phyloP scores from a whole-genome alignment of 2,329 filamentous ascomycete species.

The Colletotrichum lupini region DNA sequence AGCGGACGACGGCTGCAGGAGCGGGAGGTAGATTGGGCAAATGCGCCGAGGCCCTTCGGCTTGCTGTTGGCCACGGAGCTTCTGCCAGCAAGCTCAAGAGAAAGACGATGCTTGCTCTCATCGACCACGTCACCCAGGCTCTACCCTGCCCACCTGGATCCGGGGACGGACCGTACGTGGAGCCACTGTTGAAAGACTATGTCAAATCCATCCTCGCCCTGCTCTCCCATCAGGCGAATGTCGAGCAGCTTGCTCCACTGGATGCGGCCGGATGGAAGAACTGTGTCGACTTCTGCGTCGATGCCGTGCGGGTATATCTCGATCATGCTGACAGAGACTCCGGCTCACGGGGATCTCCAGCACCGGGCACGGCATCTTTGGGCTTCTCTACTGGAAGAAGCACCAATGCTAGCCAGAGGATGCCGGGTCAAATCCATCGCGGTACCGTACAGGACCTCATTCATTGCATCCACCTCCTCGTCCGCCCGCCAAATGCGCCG shows the following conservation, averaged over 20 bases:
- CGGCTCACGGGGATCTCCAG: constrained; percentile 58
- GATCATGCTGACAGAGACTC: constrained; percentile 52
- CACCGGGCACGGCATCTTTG: constrained; percentile 48
- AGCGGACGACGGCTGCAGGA: constrained; percentile 60
- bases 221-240: constrained; percentile 78
- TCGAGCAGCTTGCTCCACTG: constrained; percentile 77
- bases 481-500: constrained; percentile 75
- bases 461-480: constrained; percentile 72
- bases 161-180: constrained; percentile 71
- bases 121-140: constrained; percentile 84
- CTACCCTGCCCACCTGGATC: constrained; percentile 60
- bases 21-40: constrained; percentile 70
- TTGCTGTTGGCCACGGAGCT: constrained; percentile 76
- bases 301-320: constrained; percentile 66
- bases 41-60: constrained; percentile 77
- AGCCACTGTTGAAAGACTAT: constrained; percentile 80
- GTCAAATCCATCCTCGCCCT: constrained; percentile 78
- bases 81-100: constrained; percentile 67
- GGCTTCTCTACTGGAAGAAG: constrained; percentile 44
- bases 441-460: constrained; percentile 62
- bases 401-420: constrained; percentile 27
- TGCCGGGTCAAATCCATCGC: constrained; percentile 39
- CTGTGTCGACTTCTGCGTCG: constrained; percentile 77
- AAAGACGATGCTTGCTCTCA: constrained; percentile 82
- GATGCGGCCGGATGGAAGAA: constrained; percentile 72